Evolutionary conservation across 2,329 filamentous ascomycete genomes (phyloP), one percentile per base, ranked within the genome.

Genomic region (Cladophialophora yegresii): DNA sequence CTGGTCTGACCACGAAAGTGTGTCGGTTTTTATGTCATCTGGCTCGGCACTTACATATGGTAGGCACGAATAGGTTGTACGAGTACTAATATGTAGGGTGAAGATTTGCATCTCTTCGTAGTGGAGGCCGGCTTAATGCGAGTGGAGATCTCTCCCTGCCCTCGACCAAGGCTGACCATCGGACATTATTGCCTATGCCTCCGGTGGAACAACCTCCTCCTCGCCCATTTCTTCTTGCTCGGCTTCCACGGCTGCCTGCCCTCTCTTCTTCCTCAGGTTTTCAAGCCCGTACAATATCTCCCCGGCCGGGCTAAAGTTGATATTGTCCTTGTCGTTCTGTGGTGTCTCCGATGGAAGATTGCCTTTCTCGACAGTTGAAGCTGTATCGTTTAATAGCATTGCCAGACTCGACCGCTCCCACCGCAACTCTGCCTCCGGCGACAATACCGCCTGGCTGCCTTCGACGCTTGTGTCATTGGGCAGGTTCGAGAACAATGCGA

Each of bases 251-350:
- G 49, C 61, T 7, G 55, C 54, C 16, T 62, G 54, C 4, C 67
- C 65, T 13, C 63, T 58, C 54, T 66, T 75, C 71, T 80, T 80
- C 50, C 77, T 72, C 54, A 80, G 69, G 69, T 77, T 78, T 36
- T 73, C 74, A 65, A 81, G 58, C 70, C 72, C 69, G 76, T 78
- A 78, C 26, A 80, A 51, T 0, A 72, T 67, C 54, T 71, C 67
- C 32, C 70, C 67, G 13, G 74, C 49, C 30, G 61, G 66, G 23
- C 70, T 70, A 51, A 71, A 71, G 45, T 54, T 54, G n/a, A 45
- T 43, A 8, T 62, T 63, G 40, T 30, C 20, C 50, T 62, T 62
- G 30, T 30, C 28, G 36, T 64, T 62, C 23, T 51, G 23, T 4
- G 33, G n/a, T 32, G 20, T 28, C 33, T 61, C 64, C 22, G 33